A percentile compares a stretch with the other conserved stretches of the same genome.
These are phyloP conservation scores for Sporisorium reilianum DNA, from an alignment of 1,284 basidiomycete genomes.

Conservation along the genomic window DNA sequence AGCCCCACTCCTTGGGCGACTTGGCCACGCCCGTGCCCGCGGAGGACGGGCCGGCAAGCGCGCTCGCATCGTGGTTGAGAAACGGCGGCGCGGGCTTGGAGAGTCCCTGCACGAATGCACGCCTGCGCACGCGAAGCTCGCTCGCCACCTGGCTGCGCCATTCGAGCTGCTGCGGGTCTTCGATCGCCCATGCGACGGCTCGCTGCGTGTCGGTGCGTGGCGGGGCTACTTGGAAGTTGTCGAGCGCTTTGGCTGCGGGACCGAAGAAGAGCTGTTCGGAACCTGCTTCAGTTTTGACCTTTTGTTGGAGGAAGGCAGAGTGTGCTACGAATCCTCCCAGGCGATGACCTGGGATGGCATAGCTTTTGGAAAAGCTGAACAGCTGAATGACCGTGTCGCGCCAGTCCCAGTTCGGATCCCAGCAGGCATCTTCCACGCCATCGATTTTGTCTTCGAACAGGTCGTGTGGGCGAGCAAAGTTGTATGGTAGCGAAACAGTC, in stretches of 20 bases:
- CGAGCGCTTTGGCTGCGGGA: constrained; percentile 76
- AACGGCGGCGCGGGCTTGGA: constrained; percentile 21
- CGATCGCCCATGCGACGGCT: constrained; percentile 59
- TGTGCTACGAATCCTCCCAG: constrained; percentile 82
- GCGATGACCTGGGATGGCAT: constrained; percentile 85
- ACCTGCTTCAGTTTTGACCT: constrained; percentile 5
- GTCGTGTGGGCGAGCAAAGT: constrained; percentile 73
- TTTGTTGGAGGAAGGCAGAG: constrained; percentile 72
- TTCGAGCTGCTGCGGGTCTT: constrained; percentile 66
- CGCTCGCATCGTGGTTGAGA: constrained; percentile 29
- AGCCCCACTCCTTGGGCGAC: constrained; percentile 56
- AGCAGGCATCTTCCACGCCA: constrained; percentile 15
- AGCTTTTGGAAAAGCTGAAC: constrained; percentile 76
- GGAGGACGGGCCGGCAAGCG: not conserved
- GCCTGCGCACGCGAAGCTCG: constrained; percentile 75
- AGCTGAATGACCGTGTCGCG: constrained; percentile 73
- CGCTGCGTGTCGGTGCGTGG: constrained; percentile 49
- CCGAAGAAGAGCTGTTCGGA: constrained; percentile 67
- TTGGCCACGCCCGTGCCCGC: constrained; percentile 14
- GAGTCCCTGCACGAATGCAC: constrained; percentile 74
- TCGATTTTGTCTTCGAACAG: constrained; percentile 71
- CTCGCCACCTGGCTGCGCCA: constrained; percentile 72
- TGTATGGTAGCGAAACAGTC: constrained; percentile 10
- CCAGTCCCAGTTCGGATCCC: constrained; percentile 63
- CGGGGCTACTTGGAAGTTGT: constrained; percentile 75